Evolutionary conservation across 2,329 filamentous ascomycete species (phyloP).

Genomic region (Calonectria pteridis): DNA sequence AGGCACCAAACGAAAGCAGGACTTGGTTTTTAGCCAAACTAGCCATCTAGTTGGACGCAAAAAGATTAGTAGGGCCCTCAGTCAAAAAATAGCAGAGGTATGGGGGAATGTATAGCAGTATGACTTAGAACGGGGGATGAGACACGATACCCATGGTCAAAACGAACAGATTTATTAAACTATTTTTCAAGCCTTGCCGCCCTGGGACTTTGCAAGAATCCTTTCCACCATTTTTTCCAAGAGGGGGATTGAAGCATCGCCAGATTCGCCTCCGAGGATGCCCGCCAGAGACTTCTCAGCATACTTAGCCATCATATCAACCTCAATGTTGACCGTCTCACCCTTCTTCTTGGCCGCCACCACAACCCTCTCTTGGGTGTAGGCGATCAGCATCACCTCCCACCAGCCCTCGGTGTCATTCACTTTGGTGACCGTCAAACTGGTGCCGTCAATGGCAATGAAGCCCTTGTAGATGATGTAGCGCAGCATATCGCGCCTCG

Average conservation of each 20-base stretch:
- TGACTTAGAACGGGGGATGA: constrained; percentile 14
- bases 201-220: constrained; percentile 76
- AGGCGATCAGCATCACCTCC: constrained; percentile 98
- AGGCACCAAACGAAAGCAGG: constrained; percentile 68
- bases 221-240: constrained; percentile 80
- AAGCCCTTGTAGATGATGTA: constrained; percentile 98
- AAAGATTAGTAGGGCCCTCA: constrained; percentile 75
- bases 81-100: constrained; percentile 77
- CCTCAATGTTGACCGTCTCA: constrained; percentile 91
- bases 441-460: constrained; percentile 93
- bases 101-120: constrained; percentile 68
- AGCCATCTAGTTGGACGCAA: constrained; percentile 73
- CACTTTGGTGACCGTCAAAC: constrained; percentile 90
- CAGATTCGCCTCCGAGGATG: constrained; percentile 68
- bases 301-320: constrained; percentile 89
- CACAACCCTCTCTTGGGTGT: constrained; percentile 94
- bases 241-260: constrained; percentile 65
- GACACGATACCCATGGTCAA: constrained; percentile 40
- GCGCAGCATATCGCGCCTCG: constrained; percentile 75
- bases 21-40: constrained; percentile 70
- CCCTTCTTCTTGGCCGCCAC: constrained; percentile 82
- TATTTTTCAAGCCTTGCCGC: constrained; percentile 39
- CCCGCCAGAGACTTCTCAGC: constrained; percentile 90
- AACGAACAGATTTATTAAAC: constrained; percentile 24
- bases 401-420: constrained; percentile 84